A percentile compares a stretch with the other conserved stretches of the same genome.
These are phyloP conservation scores for Botrytis paeoniae DNA, from an alignment of 2,329 filamentous ascomycete genomes.

Conservation along the genomic window DNA sequence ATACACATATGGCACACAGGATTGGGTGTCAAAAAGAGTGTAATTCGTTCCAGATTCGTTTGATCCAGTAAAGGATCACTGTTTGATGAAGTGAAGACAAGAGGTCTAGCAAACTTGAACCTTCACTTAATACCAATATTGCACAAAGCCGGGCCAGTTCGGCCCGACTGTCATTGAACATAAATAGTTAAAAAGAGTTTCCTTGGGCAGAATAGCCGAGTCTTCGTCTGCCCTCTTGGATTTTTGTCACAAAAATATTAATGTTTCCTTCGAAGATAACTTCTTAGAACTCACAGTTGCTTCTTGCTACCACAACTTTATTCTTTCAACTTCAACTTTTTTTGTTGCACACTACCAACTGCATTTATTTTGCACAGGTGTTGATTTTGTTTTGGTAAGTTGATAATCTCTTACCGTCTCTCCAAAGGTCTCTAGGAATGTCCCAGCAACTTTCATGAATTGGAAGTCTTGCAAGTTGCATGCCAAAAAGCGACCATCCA, in stretches of 20 bases:
- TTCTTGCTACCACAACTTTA: accelerated
- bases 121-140: neutral
- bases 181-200: neutral
- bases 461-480: too few relatives aligned
- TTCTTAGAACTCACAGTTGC: neutral
- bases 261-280: neutral
- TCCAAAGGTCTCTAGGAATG: neutral
- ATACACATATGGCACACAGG: neutral
- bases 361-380: neutral
- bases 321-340: neutral
- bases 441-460: accelerated
- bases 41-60: neutral
- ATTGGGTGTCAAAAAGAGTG: neutral
- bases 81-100: neutral
- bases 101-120: neutral
- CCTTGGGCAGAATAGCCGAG: neutral
- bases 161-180: neutral
- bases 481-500: neutral
- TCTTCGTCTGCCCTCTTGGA: neutral
- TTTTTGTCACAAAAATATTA: neutral
- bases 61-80: neutral
- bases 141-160: neutral
- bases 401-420: neutral
- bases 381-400: neutral
- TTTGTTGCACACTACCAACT: neutral